Conservation (phyloP, 2,329 filamentous ascomycete genomes). For the Dactylellina sp. region DNA sequence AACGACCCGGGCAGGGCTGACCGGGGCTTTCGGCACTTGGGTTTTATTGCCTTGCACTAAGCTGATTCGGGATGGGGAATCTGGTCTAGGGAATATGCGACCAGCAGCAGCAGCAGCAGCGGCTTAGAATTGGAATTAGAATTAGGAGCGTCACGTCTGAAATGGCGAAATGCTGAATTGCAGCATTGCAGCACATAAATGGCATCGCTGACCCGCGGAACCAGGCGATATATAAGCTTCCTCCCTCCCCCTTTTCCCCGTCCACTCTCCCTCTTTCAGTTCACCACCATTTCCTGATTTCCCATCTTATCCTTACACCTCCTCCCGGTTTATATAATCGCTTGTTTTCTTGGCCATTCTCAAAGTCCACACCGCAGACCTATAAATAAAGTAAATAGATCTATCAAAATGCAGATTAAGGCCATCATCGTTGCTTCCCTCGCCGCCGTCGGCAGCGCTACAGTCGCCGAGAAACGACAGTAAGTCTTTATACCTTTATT, state of each 20-base stretch:
- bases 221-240: constrained; percentile 9
- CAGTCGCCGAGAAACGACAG: constrained; percentile 40
- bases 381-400: background rate
- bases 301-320: background rate
- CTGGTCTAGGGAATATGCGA: background rate
- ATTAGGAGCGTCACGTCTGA: no score
- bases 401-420: constrained; percentile 52
- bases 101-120: no score
- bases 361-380: no score
- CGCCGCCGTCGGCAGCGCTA: constrained; percentile 36
- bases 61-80: background rate
- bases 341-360: no score
- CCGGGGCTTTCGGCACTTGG: constrained; percentile 4
- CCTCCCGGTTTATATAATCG: no score
- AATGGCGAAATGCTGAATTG: no score
- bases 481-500: constrained; percentile 20
- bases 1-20: background rate
- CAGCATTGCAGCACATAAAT: no score
- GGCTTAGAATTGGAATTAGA: no score
- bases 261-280: background rate
- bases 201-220: background rate
- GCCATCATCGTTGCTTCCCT: constrained; percentile 43
- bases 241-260: background rate
- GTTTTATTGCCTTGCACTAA: background rate
- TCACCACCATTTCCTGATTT: no score